phyloP scores from a whole-genome alignment of 805 yeast species.

The Brettanomyces anomalus region DNA sequence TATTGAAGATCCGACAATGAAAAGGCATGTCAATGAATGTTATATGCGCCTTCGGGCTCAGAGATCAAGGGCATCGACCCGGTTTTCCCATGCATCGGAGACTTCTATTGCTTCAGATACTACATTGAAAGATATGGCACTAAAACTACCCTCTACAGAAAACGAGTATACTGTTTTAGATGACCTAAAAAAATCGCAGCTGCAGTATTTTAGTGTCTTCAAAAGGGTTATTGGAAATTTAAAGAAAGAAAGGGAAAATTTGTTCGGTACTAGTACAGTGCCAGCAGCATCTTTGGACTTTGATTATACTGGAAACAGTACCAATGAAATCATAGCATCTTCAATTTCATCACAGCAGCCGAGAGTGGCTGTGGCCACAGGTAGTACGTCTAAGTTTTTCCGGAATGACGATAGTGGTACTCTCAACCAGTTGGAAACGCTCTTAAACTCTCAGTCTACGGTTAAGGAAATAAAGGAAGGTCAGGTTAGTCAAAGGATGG shows the following conservation, averaged over 20 bases:
- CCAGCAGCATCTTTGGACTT: not conserved
- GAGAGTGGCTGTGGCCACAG: not conserved
- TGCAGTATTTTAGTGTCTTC: constrained; percentile 17
- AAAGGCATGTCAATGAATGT: constrained; percentile 22
- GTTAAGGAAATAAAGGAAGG: not conserved
- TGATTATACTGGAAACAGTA: not conserved
- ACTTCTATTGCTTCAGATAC: constrained; percentile 29
- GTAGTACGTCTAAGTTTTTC: constrained; percentile 9
- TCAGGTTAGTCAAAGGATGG: not conserved
- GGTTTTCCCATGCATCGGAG: constrained; percentile 27
- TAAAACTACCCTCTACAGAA: constrained; percentile 41
- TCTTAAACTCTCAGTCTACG: constrained; percentile 6
- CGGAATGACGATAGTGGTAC: constrained; percentile 3
- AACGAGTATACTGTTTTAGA: constrained; percentile 34
- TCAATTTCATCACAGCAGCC: constrained; percentile 10
- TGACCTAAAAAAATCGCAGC: constrained; percentile 26
- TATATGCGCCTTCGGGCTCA: constrained; percentile 28
- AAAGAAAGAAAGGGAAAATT: constrained; percentile 10
- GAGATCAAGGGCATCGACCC: constrained; percentile 34
- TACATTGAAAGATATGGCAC: constrained; percentile 46
- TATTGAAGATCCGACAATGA: constrained; percentile 16
- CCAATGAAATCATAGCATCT: constrained; percentile 12
- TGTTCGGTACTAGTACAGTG: constrained; percentile 6
- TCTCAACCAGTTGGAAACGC: constrained; percentile 5
- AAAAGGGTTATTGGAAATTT: constrained; percentile 16